Percentiles rank a stretch among this genome's conserved stretches.
Evolutionary conservation across 805 yeast species (phyloP).

Genomic region (Ogataea paraovalis): DNA sequence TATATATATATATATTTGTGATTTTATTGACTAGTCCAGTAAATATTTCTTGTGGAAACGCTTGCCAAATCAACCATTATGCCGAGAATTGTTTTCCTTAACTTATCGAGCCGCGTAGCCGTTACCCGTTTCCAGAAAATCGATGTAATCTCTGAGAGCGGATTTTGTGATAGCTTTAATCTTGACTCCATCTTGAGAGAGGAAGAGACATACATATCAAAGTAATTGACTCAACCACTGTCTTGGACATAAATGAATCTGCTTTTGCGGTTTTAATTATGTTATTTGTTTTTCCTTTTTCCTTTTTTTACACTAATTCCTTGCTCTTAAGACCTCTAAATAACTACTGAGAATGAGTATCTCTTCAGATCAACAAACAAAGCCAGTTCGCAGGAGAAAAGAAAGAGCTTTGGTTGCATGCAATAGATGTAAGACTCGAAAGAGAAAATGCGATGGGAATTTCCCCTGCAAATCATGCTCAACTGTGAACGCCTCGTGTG

Average conservation of each 20-base stretch:
- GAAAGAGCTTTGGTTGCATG: constrained; percentile 19
- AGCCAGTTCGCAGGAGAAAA: constrained; percentile 1
- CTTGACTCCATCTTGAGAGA: too few relatives aligned
- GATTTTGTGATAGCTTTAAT: background rate
- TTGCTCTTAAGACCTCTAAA: background rate
- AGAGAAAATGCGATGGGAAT: constrained; percentile 19
- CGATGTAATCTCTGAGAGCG: background rate
- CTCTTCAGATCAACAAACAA: background rate
- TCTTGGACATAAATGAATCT: too few relatives aligned
- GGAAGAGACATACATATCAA: too few relatives aligned
- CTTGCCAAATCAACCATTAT: too few relatives aligned
- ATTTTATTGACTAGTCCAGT: too few relatives aligned
- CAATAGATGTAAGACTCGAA: constrained; percentile 15
- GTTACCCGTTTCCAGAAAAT: background rate
- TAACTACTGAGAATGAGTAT: background rate
- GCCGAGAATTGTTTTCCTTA: too few relatives aligned
- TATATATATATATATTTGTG: too few relatives aligned
- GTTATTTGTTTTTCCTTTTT: background rate
- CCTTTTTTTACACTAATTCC: background rate
- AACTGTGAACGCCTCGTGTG: constrained; percentile 8
- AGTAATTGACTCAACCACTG: too few relatives aligned
- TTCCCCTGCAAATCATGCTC: constrained; percentile 13
- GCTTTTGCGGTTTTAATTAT: too few relatives aligned
- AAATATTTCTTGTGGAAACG: too few relatives aligned
- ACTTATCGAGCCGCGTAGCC: background rate